A percentile compares a stretch with the other conserved stretches of the same genome.
Conservation (phyloP, 208 protist genomes). For the Crithidia fasciculata region DNA sequence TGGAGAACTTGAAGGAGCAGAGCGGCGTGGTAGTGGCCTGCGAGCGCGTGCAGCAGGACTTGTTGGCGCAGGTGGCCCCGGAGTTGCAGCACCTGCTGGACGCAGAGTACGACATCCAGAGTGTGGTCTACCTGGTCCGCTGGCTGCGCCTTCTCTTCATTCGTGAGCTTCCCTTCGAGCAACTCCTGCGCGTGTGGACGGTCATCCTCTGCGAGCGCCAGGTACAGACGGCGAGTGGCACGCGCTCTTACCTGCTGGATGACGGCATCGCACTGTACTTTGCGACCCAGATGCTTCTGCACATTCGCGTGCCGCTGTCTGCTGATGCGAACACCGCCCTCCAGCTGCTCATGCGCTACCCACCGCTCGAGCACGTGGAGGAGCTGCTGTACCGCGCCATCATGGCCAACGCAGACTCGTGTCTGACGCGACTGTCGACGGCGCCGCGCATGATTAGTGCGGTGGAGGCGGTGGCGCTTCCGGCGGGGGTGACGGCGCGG, state of each 20-base stretch:
- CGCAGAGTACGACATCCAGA: conserved; percentile 71
- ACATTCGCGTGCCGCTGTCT: conserved; percentile 47
- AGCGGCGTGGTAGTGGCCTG: conserved; percentile 52
- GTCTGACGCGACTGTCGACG: conserved; percentile 6
- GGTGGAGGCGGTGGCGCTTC: conserved; percentile 5
- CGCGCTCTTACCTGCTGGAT: conserved; percentile 32
- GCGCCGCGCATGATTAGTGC: conserved; percentile 12
- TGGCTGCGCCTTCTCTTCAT: conserved; percentile 92
- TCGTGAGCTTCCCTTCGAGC: conserved; percentile 79
- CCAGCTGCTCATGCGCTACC: conserved; percentile 84
- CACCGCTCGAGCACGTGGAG: conserved; percentile 58
- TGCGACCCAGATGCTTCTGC: conserved; percentile 64
- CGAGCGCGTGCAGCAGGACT: conserved; percentile 55
- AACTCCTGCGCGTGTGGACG: conserved; percentile 77
- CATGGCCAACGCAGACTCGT: conserved; percentile 16
- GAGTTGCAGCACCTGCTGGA: conserved; percentile 65
- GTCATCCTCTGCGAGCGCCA: conserved; percentile 74
- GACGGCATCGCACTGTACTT: conserved; percentile 61
- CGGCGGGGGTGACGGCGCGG: conserved; percentile 33
- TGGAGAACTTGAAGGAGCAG: conserved; percentile 10
- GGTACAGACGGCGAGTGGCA: conserved; percentile 6
- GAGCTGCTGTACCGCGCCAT: conserved; percentile 26
- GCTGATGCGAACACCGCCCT: conserved; percentile 48
- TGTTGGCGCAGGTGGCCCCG: conserved; percentile 62
- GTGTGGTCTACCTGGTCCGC: conserved; percentile 81